Base-by-base conservation (phyloP, 371 early-diverging fungal species). In the Apophysomyces sp. region DNA sequence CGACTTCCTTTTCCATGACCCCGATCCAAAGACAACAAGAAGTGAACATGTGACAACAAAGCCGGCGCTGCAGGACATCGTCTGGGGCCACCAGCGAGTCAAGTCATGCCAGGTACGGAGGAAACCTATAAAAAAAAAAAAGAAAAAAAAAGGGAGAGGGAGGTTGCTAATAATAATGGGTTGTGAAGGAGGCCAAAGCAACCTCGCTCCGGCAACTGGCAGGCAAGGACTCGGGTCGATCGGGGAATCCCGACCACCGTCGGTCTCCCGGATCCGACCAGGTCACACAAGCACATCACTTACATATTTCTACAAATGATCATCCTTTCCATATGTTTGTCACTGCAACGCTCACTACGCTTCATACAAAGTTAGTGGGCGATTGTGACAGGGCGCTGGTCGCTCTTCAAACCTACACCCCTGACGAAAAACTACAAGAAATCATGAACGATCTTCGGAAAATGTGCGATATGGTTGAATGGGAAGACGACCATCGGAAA, bases 381-480 rank as follows among this genome's bases (percentile, higher is more conserved):
- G 77, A 77, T 40, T 78, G 77, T 52, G 79, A 77, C 51, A 68
- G 69, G 36, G 55, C 66, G 26, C 40, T 76, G 9, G 69, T 71
- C 49, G 49, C 49, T 21, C 24, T 44, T n/a, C 49, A 44, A 21
- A 9, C 6, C 9, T 8, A 3, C 8, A 21, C 24, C 9, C 76
- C 77, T 16, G 65, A 60, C n/a, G 71, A 78, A 9, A 51, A 61
- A 16, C 55, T 81, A 4, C 54, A 60, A 6, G 58, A 39, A 7
- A 72, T 78, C 29, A 55, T 69, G 34, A 40, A 65, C 5, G 77
- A 77, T 34, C 51, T 79, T 0, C 63, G 60, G 21, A 75, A 77
- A 61, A 78, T 82, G 82, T 58, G 73, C 31, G 73, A 76, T 58
- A 77, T 82, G 79, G 76, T 82, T 1, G 71, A 68, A 15, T 76